These are phyloP conservation scores for Candolleomyces efflorescens DNA, from an alignment of 768 basidiomycete genomes.

Conservation along the genomic window DNA sequence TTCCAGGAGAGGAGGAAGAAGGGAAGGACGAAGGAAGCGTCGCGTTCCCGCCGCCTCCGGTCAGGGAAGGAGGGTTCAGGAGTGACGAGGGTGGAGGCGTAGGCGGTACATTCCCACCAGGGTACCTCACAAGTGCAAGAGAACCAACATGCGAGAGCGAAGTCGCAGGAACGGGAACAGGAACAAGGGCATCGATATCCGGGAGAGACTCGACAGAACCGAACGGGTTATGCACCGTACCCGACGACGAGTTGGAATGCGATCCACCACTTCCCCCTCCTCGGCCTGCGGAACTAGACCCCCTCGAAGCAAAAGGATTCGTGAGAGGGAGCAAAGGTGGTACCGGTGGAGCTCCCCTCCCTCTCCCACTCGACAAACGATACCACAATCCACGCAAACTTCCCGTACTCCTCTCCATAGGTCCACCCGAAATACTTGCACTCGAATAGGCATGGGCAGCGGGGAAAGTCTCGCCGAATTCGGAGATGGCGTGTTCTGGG, in stretches of 20 bases:
- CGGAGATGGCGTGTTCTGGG: background rate
- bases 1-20: background rate
- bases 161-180: background rate
- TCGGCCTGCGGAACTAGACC: too few relatives aligned
- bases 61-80: background rate
- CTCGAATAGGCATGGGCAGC: background rate
- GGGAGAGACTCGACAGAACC: background rate
- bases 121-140: background rate
- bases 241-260: background rate
- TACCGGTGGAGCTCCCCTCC: background rate
- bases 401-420: background rate
- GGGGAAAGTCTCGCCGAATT: background rate
- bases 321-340: background rate
- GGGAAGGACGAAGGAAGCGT: background rate
- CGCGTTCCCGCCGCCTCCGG: too few relatives aligned
- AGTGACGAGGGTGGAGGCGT: background rate
- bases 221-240: background rate
- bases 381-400: background rate
- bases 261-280: too few relatives aligned
- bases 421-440: background rate
- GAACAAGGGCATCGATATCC: background rate
- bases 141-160: background rate
- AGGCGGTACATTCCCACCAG: background rate
- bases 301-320: too few relatives aligned
- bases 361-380: background rate